Evolutionary conservation across 1,284 basidiomycete species (phyloP), one percentile per base, ranked within the genome.

Genomic region (Phenoliferia sp.): DNA sequence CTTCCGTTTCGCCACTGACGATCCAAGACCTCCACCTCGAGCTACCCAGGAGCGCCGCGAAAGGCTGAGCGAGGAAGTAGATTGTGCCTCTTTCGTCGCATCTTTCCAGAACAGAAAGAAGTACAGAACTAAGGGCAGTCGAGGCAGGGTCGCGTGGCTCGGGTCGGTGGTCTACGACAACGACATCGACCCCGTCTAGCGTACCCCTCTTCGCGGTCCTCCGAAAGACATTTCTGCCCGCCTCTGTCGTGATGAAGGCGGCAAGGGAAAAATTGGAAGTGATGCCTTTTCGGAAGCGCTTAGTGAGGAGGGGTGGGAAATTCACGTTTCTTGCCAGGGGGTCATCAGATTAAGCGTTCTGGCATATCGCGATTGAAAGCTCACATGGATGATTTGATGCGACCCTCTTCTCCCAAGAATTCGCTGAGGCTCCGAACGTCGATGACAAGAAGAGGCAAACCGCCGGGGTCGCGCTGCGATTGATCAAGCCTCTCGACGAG

Each of bases 291-390:
- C 66, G 62, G 54, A 76, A 72, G 39, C 75, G 66, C 62, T 76
- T 76, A 34, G 75, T 63, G 39, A 76, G 69, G 6, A 76, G 64
- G 17, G 69, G 64, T 12, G 75, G 75, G 52, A 76, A 68, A 52
- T 68, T 69, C 56, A 75, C 68, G 58, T 76, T 74, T 74, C 77
- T 5, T 22, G 22, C 6, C 19, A 2, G 17, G 7, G 29, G 19
- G 5, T 17, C 54, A 16, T 59, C 34, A 59, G 57, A 33, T 59
- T 9, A 17, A 17, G 12, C 34, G 22, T 36, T 39, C n/a, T 28
- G n/a, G n/a, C n/a, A n/a, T 1, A 58, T 16, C 56, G 57, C 33
- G 57, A 28, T 28, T n/a, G 17, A n/a, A 19, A 35, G 34, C 57
- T 35, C 57, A 59, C 57, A 59, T 31, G 28, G 33, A 35, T 26